A percentile compares a stretch with the other conserved stretches of the same genome.
phyloP scores from a whole-genome alignment of 2,329 filamentous ascomycete species.

The Phialemoniopsis sp. region DNA sequence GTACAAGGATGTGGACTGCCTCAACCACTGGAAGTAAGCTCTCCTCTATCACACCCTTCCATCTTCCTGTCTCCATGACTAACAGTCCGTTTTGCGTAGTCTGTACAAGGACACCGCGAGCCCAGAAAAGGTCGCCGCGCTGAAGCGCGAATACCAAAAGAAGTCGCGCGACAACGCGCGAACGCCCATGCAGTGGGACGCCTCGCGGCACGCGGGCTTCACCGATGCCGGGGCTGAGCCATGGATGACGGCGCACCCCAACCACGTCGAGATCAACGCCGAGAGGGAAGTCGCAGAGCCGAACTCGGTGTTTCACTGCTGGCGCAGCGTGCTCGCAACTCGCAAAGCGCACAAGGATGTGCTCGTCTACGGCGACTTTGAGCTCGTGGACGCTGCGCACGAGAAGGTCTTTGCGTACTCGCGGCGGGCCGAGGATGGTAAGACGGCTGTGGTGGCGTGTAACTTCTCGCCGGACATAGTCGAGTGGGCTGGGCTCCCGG shows the following conservation, averaged over 20 bases:
- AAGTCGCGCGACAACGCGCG: conserved; percentile 67
- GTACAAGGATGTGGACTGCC: conserved; percentile 63
- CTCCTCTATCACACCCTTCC: conserved; percentile 29
- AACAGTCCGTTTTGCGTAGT: too few relatives aligned
- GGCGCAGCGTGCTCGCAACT: conserved; percentile 51
- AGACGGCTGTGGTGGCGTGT: too few relatives aligned
- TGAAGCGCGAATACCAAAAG: conserved; percentile 43
- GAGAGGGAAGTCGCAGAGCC: conserved; percentile 42
- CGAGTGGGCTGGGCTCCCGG: too few relatives aligned
- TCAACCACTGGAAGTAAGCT: conserved; percentile 44
- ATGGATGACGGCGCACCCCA: conserved; percentile 69
- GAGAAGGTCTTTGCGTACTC: too few relatives aligned
- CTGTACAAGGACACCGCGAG: conserved; percentile 24
- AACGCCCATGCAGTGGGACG: conserved; percentile 69
- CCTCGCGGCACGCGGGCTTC: conserved; percentile 59
- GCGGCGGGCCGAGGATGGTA: too few relatives aligned
- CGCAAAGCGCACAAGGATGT: conserved; percentile 59
- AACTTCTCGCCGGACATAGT: too few relatives aligned
- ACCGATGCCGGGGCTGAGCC: conserved; percentile 45
- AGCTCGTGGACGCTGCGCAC: conserved; percentile 10
- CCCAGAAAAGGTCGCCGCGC: conserved; percentile 21
- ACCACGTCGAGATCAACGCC: conserved; percentile 60
- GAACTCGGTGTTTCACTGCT: conserved; percentile 54
- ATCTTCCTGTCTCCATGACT: conserved; percentile 10
- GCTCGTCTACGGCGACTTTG: conserved; percentile 61